Conservation (phyloP, 148 eudicot species). For the Chenopodium berlandieri region DNA sequence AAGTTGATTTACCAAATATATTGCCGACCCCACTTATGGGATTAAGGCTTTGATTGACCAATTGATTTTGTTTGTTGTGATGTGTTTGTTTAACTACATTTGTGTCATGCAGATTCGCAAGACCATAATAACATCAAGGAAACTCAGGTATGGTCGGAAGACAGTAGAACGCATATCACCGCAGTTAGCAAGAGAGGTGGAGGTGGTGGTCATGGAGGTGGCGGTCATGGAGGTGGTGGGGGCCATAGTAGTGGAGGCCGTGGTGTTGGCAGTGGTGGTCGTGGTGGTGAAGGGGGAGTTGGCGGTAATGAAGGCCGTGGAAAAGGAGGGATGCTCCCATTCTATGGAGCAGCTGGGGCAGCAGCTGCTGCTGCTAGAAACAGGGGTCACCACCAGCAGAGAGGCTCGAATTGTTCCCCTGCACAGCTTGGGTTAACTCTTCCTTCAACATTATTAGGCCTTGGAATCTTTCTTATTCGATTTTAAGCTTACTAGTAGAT, state of each 20-base stretch:
- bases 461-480: constrained; percentile 1
- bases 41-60: too few species aligned
- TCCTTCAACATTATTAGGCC: background rate
- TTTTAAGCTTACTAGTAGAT: background rate
- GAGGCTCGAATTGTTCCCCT: background rate
- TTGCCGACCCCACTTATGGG: too few species aligned
- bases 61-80: too few species aligned
- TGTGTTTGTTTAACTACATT: background rate
- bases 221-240: background rate
- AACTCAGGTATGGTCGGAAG: background rate
- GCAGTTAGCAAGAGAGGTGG: background rate
- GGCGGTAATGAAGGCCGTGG: background rate
- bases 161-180: background rate
- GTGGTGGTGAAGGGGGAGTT: background rate
- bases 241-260: background rate
- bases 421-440: background rate
- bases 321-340: background rate
- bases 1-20: background rate
- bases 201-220: constrained; percentile 11
- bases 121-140: background rate
- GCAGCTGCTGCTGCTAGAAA: background rate
- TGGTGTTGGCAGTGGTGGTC: background rate
- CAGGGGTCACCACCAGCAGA: background rate
- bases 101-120: background rate
- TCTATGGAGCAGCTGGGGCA: background rate